Evolutionary conservation across 2,329 filamentous ascomycete species (phyloP), one percentile per base, ranked within the genome.

Genomic region (Fusarium sterilihyphosum): DNA sequence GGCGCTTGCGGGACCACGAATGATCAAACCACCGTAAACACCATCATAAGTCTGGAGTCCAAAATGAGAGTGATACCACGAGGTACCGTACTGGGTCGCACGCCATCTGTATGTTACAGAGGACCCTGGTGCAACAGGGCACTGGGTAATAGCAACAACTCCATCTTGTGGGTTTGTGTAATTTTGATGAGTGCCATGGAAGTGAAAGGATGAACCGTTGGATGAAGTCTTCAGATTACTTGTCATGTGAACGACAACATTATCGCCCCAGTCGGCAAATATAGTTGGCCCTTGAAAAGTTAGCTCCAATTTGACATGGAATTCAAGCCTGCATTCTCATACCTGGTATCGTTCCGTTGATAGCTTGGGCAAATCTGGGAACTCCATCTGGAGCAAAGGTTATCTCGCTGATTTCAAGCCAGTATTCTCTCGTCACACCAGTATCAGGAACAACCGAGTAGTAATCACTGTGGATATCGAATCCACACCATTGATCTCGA

Each of bases 1-100:
- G 35, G 86, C 85, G 9, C 87, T 87, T 2, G 86, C 85, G 2
- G 90, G 91, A 0, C 90, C 91, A 65, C 91, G 85, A 74, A 92
- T 90, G 49, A 92, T 81, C 50, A 93, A 87, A 7, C 86, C 86
- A 3, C 91, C 92, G 49, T 88, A 84, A 4, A 92, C 81, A 6
- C 91, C 92, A 61, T 92, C 85, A 80, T 83, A 86, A 1, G 82
- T 80, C 73, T 86, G 84, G 6, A 85, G 77, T 3, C 84, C 83
- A 73, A 89, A 89, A 78, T 92, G 90, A 4, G 87, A 89, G 77
- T 92, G 91, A 67, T 91, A 92, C 88, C 88, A 91, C 6, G 84
- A 84, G 4, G 86, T 83, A 24, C 90, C 88, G 78, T 90, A 88
- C 71, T 88, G 84, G 2, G 86, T 88, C 10, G 87, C 88, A 29